Percentiles rank a stretch among this genome's conserved stretches.
phyloP scores from a whole-genome alignment of 2,329 filamentous ascomycete genomes.

The Xylariaceae sp. region DNA sequence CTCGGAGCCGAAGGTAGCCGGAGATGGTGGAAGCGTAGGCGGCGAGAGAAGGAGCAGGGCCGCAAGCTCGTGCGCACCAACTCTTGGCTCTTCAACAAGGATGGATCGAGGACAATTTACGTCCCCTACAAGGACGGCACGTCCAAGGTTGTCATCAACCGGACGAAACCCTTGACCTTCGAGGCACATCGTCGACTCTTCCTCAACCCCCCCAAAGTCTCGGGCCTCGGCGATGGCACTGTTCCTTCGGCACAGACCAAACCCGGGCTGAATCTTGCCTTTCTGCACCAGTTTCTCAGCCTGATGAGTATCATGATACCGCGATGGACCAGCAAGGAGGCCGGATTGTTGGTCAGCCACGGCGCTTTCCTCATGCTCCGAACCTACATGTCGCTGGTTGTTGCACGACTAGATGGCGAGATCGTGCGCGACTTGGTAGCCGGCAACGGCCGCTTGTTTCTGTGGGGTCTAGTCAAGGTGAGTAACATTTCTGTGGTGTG shows the following conservation, averaged over 20 bases:
- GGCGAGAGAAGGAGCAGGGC: slow-evolving; percentile 75
- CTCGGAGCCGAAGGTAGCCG: slow-evolving; percentile 71
- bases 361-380: slow-evolving; percentile 82
- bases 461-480: slow-evolving; percentile 79
- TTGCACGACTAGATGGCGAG: slow-evolving; percentile 88
- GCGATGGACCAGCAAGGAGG: slow-evolving; percentile 91
- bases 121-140: slow-evolving; percentile 86
- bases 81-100: slow-evolving; percentile 87
- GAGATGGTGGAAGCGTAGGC: slow-evolving; percentile 65
- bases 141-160: slow-evolving; percentile 83
- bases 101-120: slow-evolving; percentile 90
- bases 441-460: slow-evolving; percentile 80
- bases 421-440: slow-evolving; percentile 95
- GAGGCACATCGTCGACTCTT: slow-evolving; percentile 93
- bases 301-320: slow-evolving; percentile 97
- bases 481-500: slow-evolving; percentile 8
- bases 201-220: slow-evolving; percentile 78
- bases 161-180: slow-evolving; percentile 88
- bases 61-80: slow-evolving; percentile 78
- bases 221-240: slow-evolving; percentile 64
- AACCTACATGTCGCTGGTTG: slow-evolving; percentile 88
- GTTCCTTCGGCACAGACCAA: slow-evolving; percentile 88
- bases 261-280: slow-evolving; percentile 88
- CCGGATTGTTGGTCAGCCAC: slow-evolving; percentile 81
- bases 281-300: slow-evolving; percentile 93